phyloP scores from a whole-genome alignment of 192 early-diverging fungal species.

The Umbelopsis ramanniana region DNA sequence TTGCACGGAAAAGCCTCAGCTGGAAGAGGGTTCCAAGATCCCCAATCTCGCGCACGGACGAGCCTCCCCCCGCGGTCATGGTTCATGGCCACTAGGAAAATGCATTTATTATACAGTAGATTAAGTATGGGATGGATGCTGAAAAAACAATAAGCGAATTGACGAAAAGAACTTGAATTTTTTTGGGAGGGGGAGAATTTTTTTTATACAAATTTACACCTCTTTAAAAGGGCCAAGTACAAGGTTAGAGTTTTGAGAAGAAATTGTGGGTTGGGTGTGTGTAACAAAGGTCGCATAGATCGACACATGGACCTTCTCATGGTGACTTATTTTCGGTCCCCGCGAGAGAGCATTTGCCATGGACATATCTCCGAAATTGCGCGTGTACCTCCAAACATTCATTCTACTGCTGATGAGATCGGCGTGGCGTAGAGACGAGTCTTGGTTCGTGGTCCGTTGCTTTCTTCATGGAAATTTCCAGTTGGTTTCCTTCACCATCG shows the following conservation, averaged over 20 bases:
- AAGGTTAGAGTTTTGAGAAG: not conserved
- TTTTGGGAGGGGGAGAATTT: too few relatives aligned
- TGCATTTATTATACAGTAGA: constrained; percentile 12
- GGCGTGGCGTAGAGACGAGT: constrained; percentile 29
- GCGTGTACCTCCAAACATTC: not conserved
- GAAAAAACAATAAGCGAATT: too few relatives aligned
- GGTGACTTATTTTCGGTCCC: not conserved
- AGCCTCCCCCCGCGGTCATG: too few relatives aligned
- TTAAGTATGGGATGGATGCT: not conserved
- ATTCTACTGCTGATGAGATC: constrained; percentile 13
- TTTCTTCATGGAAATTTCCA: constrained; percentile 41
- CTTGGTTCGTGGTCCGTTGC: constrained; percentile 32
- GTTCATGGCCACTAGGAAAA: not conserved
- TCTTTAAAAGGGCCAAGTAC: too few relatives aligned
- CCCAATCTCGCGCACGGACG: constrained; percentile 9
- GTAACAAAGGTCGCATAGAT: not conserved
- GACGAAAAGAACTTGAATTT: too few relatives aligned
- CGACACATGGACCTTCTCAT: constrained; percentile 20
- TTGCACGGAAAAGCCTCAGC: constrained; percentile 1
- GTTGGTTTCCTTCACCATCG: constrained; percentile 36
- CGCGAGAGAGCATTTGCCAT: not conserved
- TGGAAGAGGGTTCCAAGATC: not conserved
- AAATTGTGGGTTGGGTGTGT: not conserved
- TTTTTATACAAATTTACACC: too few relatives aligned
- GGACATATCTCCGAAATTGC: not conserved